phyloP scores from a whole-genome alignment of 179 eudicot genomes.

The Silene coronaria region DNA sequence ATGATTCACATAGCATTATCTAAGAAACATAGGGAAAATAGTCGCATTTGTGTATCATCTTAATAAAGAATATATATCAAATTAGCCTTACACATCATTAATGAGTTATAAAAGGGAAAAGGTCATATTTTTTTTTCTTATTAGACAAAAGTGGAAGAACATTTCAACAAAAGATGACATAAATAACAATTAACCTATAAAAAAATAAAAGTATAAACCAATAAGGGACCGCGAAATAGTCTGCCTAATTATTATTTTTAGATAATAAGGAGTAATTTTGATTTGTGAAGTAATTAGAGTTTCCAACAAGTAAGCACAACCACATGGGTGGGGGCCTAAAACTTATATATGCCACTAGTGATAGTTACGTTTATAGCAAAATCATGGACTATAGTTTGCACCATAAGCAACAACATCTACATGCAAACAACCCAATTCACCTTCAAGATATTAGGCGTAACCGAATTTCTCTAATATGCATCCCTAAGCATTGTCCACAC shows the following conservation, averaged over 20 bases:
- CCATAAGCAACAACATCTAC: not conserved
- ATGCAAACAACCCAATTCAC: not conserved
- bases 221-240: constrained; percentile 2
- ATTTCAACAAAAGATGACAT: constrained; percentile 6
- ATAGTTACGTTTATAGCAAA: constrained; percentile 17
- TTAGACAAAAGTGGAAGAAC: not conserved
- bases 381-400: constrained; percentile 6
- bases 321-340: constrained; percentile 22
- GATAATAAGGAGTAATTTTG: not conserved
- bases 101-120: not conserved
- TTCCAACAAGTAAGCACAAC: constrained; percentile 21
- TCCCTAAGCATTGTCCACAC: not conserved
- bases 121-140: not conserved
- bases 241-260: not conserved
- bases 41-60: not conserved
- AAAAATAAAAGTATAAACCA: not conserved
- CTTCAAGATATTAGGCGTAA: not conserved
- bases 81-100: not conserved
- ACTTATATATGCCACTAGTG: not conserved
- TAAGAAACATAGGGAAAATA: constrained; percentile 7
- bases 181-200: not conserved
- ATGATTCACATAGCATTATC: not conserved
- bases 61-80: no score
- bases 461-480: no score
- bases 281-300: constrained; percentile 11